phyloP scores from a whole-genome alignment of 139 green algal genomes.

The Auxenochlorella pyrenoidosa region DNA sequence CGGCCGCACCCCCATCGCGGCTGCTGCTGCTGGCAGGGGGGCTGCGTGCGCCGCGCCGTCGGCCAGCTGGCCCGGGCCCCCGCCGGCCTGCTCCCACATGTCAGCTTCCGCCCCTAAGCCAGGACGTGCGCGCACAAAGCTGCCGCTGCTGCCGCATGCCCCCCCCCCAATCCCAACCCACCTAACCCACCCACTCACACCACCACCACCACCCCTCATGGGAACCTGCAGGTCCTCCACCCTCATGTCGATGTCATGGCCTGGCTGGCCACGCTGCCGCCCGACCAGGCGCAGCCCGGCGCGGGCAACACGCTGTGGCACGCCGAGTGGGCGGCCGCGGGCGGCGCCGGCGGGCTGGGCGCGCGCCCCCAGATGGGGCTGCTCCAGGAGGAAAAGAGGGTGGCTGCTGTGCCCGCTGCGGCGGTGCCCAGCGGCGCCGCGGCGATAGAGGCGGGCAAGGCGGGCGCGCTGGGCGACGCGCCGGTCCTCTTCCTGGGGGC shows the following conservation, averaged over 20 bases:
- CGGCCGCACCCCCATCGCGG: too few relatives aligned
- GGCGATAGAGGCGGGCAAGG: background rate
- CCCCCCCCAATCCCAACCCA: too few relatives aligned
- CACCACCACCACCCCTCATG: too few relatives aligned
- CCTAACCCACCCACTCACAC: too few relatives aligned
- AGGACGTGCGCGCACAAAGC: too few relatives aligned
- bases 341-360: background rate
- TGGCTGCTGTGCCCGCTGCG: background rate
- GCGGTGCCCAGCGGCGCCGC: background rate
- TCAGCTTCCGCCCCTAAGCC: too few relatives aligned
- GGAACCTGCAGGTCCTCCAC: background rate
- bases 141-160: too few relatives aligned
- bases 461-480: background rate
- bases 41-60: too few relatives aligned
- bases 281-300: background rate
- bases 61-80: too few relatives aligned
- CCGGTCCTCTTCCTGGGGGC: slow-evolving; percentile 3
- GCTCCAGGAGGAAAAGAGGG: background rate
- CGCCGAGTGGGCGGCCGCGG: background rate
- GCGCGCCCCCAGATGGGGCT: background rate
- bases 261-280: background rate
- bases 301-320: background rate
- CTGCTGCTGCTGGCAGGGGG: too few relatives aligned
- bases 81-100: too few relatives aligned
- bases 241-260: background rate